Percentiles rank a stretch among this genome's conserved stretches.
Conservation (phyloP, 2,329 filamentous ascomycete genomes). For the Hawksworthiomyces lignivorus region DNA sequence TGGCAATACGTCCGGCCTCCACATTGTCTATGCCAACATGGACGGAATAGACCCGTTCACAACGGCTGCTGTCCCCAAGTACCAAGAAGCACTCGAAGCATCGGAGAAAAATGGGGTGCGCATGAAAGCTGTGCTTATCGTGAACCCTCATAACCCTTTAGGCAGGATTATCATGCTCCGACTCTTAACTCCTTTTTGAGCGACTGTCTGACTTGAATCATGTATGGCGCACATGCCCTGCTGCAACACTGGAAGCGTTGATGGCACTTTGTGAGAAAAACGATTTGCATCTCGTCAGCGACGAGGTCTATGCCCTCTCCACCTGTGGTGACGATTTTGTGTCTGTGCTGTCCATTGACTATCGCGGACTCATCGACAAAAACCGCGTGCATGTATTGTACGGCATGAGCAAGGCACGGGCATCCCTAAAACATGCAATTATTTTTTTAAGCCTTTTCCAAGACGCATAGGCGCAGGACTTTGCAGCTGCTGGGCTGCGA, state of each 20-base stretch:
- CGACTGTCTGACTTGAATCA: too few species aligned
- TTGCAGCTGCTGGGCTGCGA: constrained; percentile 44
- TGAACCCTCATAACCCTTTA: constrained; percentile 47
- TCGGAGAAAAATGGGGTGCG: constrained; percentile 27
- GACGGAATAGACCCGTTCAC: constrained; percentile 36
- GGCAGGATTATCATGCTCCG: too few species aligned
- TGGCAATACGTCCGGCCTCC: constrained; percentile 31
- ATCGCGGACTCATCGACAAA: constrained; percentile 34
- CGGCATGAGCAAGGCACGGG: constrained; percentile 25
- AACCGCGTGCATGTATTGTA: constrained; percentile 43
- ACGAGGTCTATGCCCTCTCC: constrained; percentile 51
- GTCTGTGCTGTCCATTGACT: constrained; percentile 40
- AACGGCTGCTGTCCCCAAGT: constrained; percentile 33
- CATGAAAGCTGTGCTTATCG: constrained; percentile 41
- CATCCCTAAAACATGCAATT: too few species aligned
- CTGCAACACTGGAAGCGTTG: constrained; percentile 17
- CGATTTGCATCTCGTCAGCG: constrained; percentile 45
- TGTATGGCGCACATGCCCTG: constrained; percentile 1
- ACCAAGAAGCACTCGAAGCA: constrained; percentile 33
- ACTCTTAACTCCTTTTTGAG: too few species aligned
- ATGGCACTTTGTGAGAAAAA: constrained; percentile 43
- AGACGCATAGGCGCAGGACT: constrained; percentile 38
- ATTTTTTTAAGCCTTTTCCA: too few species aligned
- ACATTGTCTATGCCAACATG: constrained; percentile 37
- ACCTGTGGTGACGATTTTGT: constrained; percentile 40